These are phyloP conservation scores for Suhomyces yuchorum DNA, from an alignment of 1,139 yeast genomes.

Conservation along the genomic window DNA sequence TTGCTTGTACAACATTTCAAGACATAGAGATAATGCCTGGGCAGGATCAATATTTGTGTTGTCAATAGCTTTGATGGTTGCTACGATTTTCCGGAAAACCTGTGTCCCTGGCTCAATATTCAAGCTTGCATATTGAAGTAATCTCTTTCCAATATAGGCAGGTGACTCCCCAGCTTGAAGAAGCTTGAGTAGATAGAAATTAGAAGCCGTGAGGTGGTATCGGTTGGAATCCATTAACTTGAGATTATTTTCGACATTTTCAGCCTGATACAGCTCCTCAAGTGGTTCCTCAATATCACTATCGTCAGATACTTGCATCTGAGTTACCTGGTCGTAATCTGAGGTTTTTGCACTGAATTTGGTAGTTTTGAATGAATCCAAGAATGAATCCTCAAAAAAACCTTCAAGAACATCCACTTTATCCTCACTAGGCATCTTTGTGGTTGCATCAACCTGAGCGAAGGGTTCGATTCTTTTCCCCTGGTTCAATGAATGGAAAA, in stretches of 20 bases:
- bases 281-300: conserved; percentile 25
- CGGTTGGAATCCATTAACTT: neutral
- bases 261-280: neutral
- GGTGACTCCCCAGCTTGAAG: conserved; percentile 34
- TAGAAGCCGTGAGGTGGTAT: neutral
- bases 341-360: conserved; percentile 2
- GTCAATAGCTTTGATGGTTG: conserved; percentile 18
- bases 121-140: conserved; percentile 28
- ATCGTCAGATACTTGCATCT: conserved; percentile 41
- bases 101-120: conserved; percentile 19
- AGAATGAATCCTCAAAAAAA: conserved; percentile 13
- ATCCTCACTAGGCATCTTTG: neutral
- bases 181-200: conserved; percentile 18
- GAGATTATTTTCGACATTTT: neutral
- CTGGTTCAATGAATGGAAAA: conserved; percentile 18
- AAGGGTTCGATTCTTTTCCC: neutral
- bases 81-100: conserved; percentile 15
- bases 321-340: conserved; percentile 14
- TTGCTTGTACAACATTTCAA: conserved; percentile 20
- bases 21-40: conserved; percentile 19
- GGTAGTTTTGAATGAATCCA: conserved; percentile 14
- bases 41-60: conserved; percentile 17
- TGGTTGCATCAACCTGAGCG: neutral
- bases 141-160: conserved; percentile 26
- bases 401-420: neutral